Evolutionary conservation across 2,329 filamentous ascomycete genomes (phyloP).

Genomic region (Aspergillus terreus): DNA sequence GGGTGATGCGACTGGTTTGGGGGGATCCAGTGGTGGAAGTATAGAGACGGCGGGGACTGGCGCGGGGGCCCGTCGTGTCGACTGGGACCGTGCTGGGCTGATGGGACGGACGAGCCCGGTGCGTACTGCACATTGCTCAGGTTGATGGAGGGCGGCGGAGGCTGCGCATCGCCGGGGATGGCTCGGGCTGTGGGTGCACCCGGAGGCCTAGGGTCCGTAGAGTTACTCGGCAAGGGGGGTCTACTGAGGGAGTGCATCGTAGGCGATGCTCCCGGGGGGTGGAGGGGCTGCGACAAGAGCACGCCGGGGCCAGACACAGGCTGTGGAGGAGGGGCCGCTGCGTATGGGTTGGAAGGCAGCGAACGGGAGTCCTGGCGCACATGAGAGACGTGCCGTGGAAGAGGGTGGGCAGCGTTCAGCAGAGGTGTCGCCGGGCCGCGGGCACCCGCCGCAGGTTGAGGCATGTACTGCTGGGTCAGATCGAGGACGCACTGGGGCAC

Average conservation of each 20-base stretch:
- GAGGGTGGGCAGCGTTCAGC: slow-evolving; percentile 17
- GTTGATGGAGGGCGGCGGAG: slow-evolving; percentile 33
- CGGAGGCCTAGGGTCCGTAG: slow-evolving; percentile 13
- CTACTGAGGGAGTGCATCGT: slow-evolving; percentile 12
- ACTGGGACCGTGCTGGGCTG: slow-evolving; percentile 50
- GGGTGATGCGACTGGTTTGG: slow-evolving; percentile 69
- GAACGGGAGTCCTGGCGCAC: slow-evolving; percentile 17
- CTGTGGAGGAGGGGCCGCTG: slow-evolving; percentile 17
- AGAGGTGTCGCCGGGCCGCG: slow-evolving; percentile 18
- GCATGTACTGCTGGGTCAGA: slow-evolving; percentile 65
- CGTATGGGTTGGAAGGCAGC: slow-evolving; percentile 33
- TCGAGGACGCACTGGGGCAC: slow-evolving; percentile 61
- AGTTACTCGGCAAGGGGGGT: slow-evolving; percentile 15
- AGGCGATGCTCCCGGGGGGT: slow-evolving; percentile 11
- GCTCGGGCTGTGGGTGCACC: slow-evolving; percentile 24
- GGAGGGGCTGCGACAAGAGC: slow-evolving; percentile 23
- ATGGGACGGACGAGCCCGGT: slow-evolving; percentile 40
- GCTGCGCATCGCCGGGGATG: slow-evolving; percentile 42
- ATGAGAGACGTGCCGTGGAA: slow-evolving; percentile 19
- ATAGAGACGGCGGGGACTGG: slow-evolving; percentile 70
- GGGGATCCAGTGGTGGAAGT: slow-evolving; percentile 91
- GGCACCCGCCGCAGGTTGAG: slow-evolving; percentile 28
- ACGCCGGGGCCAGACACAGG: slow-evolving; percentile 13
- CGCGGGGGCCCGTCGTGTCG: slow-evolving; percentile 56
- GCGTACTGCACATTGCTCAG: slow-evolving; percentile 22